Evolutionary conservation across 192 early-diverging fungal genomes (phyloP).

Genomic region (Coemansia sp.): DNA sequence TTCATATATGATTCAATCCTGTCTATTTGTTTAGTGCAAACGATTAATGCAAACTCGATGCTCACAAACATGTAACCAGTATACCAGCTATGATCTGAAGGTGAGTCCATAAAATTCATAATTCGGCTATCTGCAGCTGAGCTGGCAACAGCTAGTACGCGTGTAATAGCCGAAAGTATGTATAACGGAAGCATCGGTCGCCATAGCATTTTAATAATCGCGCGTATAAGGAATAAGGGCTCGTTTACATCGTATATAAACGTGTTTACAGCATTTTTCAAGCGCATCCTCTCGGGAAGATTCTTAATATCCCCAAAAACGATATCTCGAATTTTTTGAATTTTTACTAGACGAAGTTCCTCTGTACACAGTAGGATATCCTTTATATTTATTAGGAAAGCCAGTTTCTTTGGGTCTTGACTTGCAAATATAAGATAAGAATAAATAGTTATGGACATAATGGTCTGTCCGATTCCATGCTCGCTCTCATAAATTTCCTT

Average conservation of each 20-base stretch:
- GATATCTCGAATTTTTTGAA: background rate
- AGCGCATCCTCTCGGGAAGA: background rate
- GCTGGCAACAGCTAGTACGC: no score
- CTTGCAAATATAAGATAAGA: background rate
- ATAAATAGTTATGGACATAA: background rate
- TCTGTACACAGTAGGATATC: background rate
- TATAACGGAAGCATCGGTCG: slow-evolving; percentile 36
- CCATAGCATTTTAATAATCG: slow-evolving; percentile 35
- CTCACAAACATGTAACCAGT: no score
- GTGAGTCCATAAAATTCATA: no score
- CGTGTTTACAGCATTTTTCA: background rate
- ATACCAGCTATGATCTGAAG: no score
- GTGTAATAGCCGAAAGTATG: background rate
- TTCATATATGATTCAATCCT: no score
- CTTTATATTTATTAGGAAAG: background rate
- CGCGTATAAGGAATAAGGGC: slow-evolving; percentile 12
- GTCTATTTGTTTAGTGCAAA: no score
- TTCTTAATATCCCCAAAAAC: background rate
- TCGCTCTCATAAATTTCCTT: background rate
- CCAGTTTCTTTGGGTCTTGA: background rate
- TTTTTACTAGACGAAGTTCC: background rate
- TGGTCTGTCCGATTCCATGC: background rate
- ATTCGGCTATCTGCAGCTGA: no score
- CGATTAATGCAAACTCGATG: no score
- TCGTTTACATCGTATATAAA: background rate